These are phyloP conservation scores for Fusarium drepaniforme DNA, from an alignment of 2,329 filamentous ascomycete genomes.

Conservation along the genomic window DNA sequence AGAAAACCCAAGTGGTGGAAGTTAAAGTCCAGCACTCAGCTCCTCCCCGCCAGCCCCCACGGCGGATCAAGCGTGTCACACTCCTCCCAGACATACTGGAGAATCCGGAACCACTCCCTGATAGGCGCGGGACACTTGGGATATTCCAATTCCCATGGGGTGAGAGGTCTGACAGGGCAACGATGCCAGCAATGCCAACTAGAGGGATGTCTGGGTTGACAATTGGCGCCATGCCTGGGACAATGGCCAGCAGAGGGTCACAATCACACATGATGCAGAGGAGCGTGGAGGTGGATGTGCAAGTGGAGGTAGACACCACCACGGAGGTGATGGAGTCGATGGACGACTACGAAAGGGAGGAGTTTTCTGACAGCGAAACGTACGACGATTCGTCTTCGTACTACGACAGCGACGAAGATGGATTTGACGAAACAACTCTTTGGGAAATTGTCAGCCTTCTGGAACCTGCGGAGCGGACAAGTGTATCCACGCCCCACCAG, in stretches of 20 bases:
- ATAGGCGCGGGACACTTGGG: conserved; percentile 70
- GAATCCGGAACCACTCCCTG: conserved; percentile 68
- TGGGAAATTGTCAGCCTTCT: conserved; percentile 74
- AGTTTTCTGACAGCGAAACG: conserved; percentile 38
- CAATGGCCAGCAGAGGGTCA: conserved; percentile 52
- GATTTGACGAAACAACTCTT: conserved; percentile 71
- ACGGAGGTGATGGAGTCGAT: conserved; percentile 56
- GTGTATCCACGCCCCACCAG: conserved; percentile 47
- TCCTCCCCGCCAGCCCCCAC: conserved; percentile 66
- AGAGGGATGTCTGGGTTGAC: conserved; percentile 25
- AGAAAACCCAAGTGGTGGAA: conserved; percentile 28
- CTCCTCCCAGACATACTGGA: conserved; percentile 73
- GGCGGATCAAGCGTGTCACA: conserved; percentile 68
- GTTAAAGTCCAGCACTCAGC: conserved; percentile 53
- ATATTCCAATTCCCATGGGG: conserved; percentile 77
- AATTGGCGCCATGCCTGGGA: conserved; percentile 62
- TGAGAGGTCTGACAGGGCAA: conserved; percentile 69
- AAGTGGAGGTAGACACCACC: conserved; percentile 52
- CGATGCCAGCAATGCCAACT: conserved; percentile 54
- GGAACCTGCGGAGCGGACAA: conserved; percentile 62
- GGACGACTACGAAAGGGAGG: conserved; percentile 70
- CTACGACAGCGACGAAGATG: conserved; percentile 56
- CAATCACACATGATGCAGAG: conserved; percentile 14
- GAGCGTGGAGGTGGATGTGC: conserved; percentile 1
- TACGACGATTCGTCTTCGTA: conserved; percentile 44